phyloP scores from a whole-genome alignment of 2,329 filamentous ascomycete genomes.

The Apiospora malaysiana region DNA sequence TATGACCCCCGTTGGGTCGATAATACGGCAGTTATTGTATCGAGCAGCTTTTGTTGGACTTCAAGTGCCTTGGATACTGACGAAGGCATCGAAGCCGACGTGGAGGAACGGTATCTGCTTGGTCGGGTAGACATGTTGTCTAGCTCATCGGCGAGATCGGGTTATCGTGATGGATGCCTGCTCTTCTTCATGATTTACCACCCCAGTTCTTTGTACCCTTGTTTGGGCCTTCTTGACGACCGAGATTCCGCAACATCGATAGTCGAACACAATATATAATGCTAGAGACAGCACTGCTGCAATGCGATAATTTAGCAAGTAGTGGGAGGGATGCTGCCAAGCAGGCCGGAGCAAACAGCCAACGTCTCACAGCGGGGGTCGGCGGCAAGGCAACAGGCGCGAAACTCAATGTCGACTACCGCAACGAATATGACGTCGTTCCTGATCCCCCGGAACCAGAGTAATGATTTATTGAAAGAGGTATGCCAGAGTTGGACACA shows the following conservation, averaged over 20 bases:
- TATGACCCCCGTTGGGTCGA: conserved; percentile 47
- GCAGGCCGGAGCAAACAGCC: conserved; percentile 4
- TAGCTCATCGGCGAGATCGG: conserved; percentile 6
- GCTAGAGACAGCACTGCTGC: not conserved
- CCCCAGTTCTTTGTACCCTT: conserved; percentile 2
- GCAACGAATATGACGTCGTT: conserved; percentile 6
- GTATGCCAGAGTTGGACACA: conserved; percentile 1
- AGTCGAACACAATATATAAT: not conserved
- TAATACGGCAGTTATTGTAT: conserved; percentile 48
- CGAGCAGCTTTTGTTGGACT: conserved; percentile 61
- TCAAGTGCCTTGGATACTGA: conserved; percentile 65
- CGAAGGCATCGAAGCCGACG: conserved; percentile 61
- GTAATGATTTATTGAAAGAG: conserved; percentile 2
- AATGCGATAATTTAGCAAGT: conserved; percentile 8
- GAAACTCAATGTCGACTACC: not conserved
- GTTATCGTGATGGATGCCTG: conserved; percentile 13
- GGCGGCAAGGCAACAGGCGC: not conserved
- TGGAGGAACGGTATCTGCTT: conserved; percentile 69
- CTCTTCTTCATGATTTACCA: conserved; percentile 17
- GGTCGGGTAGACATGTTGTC: conserved; percentile 57
- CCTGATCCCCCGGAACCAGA: not conserved
- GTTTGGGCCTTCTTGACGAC: conserved; percentile 12
- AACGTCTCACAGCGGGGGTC: not conserved
- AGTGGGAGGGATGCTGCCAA: not conserved
- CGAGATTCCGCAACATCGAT: conserved; percentile 13